Conservation (phyloP, 768 basidiomycete genomes). For the Hericium coralloides region DNA sequence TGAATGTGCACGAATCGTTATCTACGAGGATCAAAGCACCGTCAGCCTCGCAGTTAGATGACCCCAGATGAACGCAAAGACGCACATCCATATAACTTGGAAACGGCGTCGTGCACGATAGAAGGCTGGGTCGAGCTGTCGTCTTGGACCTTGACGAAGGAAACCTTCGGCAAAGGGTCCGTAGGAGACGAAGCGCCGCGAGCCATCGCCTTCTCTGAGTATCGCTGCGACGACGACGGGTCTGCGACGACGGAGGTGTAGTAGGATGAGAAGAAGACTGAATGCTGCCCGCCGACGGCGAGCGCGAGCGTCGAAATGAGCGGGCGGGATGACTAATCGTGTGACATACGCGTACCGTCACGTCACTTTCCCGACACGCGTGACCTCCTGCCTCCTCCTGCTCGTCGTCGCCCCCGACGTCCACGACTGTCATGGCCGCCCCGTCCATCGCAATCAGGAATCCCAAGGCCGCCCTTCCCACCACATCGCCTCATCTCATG, state of each 20-base stretch:
- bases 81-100: constrained; percentile 69
- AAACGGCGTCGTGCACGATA: constrained; percentile 55
- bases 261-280: neutral
- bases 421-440: neutral
- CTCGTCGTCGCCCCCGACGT: neutral
- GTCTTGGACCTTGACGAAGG: constrained; percentile 57
- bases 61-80: constrained; percentile 6
- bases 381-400: neutral
- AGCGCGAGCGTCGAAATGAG: neutral
- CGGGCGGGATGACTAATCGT: neutral
- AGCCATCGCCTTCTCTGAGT: no score
- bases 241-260: neutral
- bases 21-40: constrained; percentile 27
- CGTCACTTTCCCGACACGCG: neutral
- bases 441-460: neutral
- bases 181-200: neutral
- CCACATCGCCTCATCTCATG: constrained; percentile 54
- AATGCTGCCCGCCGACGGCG: neutral
- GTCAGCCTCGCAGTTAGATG: neutral
- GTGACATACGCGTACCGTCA: neutral
- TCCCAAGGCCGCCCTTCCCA: neutral
- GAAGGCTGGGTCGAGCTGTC: constrained; percentile 50
- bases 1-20: constrained; percentile 64
- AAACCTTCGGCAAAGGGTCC: constrained; percentile 48
- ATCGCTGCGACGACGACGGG: no score